Evolutionary conservation across 345 rosid genomes (phyloP), one percentile per base, ranked within the genome.

Genomic region (Arabidopsis suecica): DNA sequence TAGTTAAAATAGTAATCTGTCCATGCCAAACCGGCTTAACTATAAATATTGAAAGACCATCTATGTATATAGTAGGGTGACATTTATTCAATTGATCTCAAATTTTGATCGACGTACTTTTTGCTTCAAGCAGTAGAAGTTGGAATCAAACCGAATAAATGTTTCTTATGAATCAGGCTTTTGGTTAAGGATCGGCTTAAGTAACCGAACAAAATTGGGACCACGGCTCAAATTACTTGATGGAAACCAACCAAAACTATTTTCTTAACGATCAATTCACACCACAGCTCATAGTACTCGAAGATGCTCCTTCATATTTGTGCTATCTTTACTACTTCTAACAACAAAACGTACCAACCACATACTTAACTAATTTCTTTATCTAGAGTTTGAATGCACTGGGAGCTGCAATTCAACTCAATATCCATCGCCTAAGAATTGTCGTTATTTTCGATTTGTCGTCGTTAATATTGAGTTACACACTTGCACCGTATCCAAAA

Each of bases 201-300:
- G 25, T 23, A 38, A 54, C 58, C 38, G 37, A 54, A 53, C 71
- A 38, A 5, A 42, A 30, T 53, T 67, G 38, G 72, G 72, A 68
- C 62, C 49, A 44, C 49, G n/a, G 5, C 18, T 44, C 8, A 14
- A 28, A 8, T n/a, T 32, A 45, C 22, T 6, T 64, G 54, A 18
- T 60, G 48, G 45, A 12, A 44, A 48, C 75, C 75, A 60, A 59
- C 55, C n/a, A 38, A 23, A 61, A 49, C 68, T 32, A 68, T 38
- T 11, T 61, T 36, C 30, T 25, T 10, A 23, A 12, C 60, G 25
- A 47, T 23, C 28, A 37, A 61, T n/a, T 28, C 32, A 28, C 12
- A 49, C 28, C 9, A 28, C 53, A 50, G 30, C 61, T 61, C 53
- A 25, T 61, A 10, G 68, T 36, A 28, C 60, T 50, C 3, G 36